Evolutionary conservation across 1,284 basidiomycete genomes (phyloP), one percentile per base, ranked within the genome.

Genomic region (Meira miltonrushii): DNA sequence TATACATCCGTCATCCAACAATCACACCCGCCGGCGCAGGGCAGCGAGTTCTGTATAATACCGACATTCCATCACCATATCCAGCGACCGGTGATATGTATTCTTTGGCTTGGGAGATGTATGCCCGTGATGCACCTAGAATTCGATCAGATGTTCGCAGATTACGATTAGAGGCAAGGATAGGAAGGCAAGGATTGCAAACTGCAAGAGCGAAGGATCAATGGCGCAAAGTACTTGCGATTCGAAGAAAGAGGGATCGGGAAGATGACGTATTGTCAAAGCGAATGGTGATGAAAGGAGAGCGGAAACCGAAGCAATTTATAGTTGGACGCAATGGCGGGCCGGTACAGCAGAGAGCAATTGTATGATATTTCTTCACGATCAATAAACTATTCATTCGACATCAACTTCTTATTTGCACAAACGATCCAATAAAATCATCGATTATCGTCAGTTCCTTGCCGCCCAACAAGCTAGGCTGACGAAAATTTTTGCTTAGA

Each of bases 1-100:
- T 98, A 60, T 97, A 96, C 78, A 85, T 97, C 38, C 90, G 94
- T 49, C 92, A 97, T 77, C 95, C 95, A 1, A 96, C 92, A 0
- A 92, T 94, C 0, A 33, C 19, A 54, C 57, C 33, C 2, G 37
- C 11, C 10, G 23, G 12, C 12, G 28, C 28, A 33, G 28, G 28
- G 8, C 28, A 23, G 17, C 47, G 9, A 6, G 5, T 52, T 23
- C 15, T 40, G 17, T 75, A 65, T 69, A 64, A 65, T 19, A 67
- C 67, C 41, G 75, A 77, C 54, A 64, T 77, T 12, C 71, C 75
- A 13, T 71, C 72, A 1, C 75, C 75, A 0, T 77, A 75, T 58
- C 69, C 72, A 0, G 71, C 74, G 0, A 64, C 61, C 8, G 69
- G 68, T 2, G 75, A 77, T 41, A 66, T 77, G 56, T 76, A 70